Base-by-base conservation (phyloP, 2,329 filamentous ascomycete species). In the Basipetospora sp. region DNA sequence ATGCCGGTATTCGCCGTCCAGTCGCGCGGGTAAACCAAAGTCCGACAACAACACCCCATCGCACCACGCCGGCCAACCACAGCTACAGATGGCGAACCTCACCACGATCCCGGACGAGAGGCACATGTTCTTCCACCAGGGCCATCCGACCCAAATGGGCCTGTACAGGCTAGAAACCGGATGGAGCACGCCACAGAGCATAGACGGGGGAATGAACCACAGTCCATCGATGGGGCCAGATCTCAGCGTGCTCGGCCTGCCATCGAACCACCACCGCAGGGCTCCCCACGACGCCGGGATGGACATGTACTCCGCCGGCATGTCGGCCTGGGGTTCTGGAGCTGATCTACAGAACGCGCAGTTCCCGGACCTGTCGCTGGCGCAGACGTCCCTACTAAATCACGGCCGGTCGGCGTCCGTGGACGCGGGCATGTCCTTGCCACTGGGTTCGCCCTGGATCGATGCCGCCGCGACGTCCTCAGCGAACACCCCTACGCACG, bases 1-100 rank as follows among this genome's bases (percentile, higher is more conserved):
- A 34, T 71, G 67, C 45, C 59, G 57, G 8, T 71, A 71, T 44
- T 69, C 65, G 13, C 67, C 66, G 2, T 70, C 67, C 1, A 66
- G 61, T 44, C 56, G 66, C 36, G 58, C 62, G 1, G 66, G 66
- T 17, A 45, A 45, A 32, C 39, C 40, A 16, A 39, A 39, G 5
- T 30, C 40, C 6, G 33, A 36, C 19, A 13, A 13, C 19, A 31
- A 26, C 33, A 28, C 13, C 13, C 15, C 8, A 16, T 22, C 17
- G 16, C 27, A n/a, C 26, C 33, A 16, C 19, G 26, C 14, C 14
- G 33, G 9, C 33, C 35, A 6, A 30, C 27, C 35, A 31, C 35
- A 25, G 4, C 26, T 14, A 30, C 26, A 31, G 14, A 30, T 30
- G 26, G 27, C 14, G 4, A 22, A 22, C 10, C 16, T 30, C 11